Evolutionary conservation across 768 basidiomycete genomes (phyloP).

Genomic region (Tylopilus vinaceipallidus): DNA sequence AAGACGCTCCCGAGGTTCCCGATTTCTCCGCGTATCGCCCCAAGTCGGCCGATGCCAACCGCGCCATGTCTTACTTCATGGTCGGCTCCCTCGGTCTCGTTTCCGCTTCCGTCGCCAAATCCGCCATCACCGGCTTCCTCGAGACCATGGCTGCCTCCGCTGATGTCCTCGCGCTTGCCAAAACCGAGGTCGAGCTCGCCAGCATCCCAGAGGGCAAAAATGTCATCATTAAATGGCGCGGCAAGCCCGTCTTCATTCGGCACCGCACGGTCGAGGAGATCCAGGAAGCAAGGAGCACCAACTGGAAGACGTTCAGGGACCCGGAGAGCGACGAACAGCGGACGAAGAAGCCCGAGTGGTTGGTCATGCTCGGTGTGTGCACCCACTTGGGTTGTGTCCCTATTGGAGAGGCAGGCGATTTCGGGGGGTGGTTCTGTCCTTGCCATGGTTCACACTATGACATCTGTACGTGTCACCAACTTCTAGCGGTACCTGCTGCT

Average conservation of each 20-base stretch:
- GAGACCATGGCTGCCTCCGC: constrained; percentile 96
- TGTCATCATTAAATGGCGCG: constrained; percentile 97
- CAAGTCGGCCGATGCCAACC: constrained; percentile 61
- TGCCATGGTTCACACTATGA: constrained; percentile 99
- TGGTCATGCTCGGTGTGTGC: constrained; percentile 90
- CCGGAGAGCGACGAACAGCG: constrained; percentile 88
- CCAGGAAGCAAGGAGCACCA: constrained; percentile 79
- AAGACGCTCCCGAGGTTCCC: constrained; percentile 80
- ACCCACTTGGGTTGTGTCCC: constrained; percentile 99
- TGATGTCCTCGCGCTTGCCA: constrained; percentile 96
- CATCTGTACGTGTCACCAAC: constrained; percentile 65
- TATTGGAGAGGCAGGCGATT: constrained; percentile 96
- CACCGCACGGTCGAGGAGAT: constrained; percentile 92
- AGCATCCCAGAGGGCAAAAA: constrained; percentile 97
- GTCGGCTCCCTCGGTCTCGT: constrained; percentile 90
- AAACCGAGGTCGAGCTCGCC: constrained; percentile 91
- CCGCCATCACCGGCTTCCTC: constrained; percentile 89
- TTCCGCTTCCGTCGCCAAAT: constrained; percentile 92
- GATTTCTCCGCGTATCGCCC: constrained; percentile 84
- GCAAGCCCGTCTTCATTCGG: constrained; percentile 99
- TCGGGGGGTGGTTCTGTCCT: constrained; percentile 99
- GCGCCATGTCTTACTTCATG: constrained; percentile 86
- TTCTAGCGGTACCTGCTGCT: constrained; percentile 1
- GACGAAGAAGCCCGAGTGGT: constrained; percentile 95
- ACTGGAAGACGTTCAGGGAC: constrained; percentile 89